A percentile compares a stretch with the other conserved stretches of the same genome.
phyloP scores from a whole-genome alignment of 768 basidiomycete genomes.

The Baorangia bicolor region DNA sequence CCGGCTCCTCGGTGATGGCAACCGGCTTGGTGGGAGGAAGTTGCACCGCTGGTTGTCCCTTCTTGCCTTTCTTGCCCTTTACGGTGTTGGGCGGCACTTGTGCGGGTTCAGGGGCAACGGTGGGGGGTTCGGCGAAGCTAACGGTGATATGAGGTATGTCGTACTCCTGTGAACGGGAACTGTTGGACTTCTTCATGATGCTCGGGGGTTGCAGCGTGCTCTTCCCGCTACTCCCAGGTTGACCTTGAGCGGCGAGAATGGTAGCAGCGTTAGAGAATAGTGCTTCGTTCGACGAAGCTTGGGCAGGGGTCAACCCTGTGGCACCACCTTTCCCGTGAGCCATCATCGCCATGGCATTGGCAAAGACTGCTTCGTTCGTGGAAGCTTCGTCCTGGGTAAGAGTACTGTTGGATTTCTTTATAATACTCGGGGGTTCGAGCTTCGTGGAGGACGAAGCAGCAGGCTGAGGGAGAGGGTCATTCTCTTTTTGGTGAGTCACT shows the following conservation, averaged over 20 bases:
- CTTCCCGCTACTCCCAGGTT: conserved; percentile 3
- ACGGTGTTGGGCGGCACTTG: conserved; percentile 3
- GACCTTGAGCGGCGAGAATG: conserved; percentile 9
- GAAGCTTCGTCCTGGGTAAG: conserved; percentile 27
- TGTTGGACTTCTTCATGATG: conserved; percentile 28
- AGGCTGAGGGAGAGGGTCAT: conserved; percentile 16
- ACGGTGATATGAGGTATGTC: conserved; percentile 30
- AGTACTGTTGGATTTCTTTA: conserved; percentile 28
- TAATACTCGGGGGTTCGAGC: conserved; percentile 20
- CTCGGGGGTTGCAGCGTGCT: conserved; percentile 18
- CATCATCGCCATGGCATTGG: conserved; percentile 24
- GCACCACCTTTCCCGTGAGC: conserved; percentile 9
- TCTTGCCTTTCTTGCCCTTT: conserved; percentile 30
- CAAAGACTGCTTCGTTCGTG: conserved; percentile 28
- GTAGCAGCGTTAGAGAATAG: conserved; percentile 26
- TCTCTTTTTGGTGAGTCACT: conserved; percentile 28
- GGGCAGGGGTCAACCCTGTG: conserved; percentile 12
- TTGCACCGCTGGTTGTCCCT: conserved; percentile 15
- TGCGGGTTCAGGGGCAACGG: conserved; percentile 5
- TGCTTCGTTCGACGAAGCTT: conserved; percentile 27
- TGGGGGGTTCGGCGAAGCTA: conserved; percentile 18
- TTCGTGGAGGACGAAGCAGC: conserved; percentile 7
- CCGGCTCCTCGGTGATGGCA: conserved; percentile 15
- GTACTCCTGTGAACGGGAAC: conserved; percentile 26
- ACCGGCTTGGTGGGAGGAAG: conserved; percentile 12